Evolutionary conservation across 495 filamentous ascomycete genomes (phyloP).

Genomic region (Penicillium canariense): DNA sequence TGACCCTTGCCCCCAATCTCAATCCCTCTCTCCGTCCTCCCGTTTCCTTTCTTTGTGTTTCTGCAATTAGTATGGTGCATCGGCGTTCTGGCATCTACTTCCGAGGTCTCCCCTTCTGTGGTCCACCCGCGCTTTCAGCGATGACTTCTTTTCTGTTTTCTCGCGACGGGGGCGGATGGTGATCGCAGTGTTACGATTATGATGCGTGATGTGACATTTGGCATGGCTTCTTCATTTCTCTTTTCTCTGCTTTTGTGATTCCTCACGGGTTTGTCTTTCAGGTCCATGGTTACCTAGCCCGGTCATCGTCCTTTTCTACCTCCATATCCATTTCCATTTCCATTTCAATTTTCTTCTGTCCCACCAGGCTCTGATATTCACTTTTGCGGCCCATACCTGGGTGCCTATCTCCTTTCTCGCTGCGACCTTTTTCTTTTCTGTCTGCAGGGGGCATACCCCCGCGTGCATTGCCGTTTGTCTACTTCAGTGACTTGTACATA

Average conservation of each 20-base stretch:
- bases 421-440: background rate
- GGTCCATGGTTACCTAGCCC: background rate
- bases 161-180: conserved; percentile 13
- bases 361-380: background rate
- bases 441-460: conserved; percentile 1
- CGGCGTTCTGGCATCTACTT: conserved; percentile 26
- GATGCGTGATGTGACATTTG: conserved; percentile 32
- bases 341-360: background rate
- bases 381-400: background rate
- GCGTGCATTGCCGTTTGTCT: conserved; percentile 1
- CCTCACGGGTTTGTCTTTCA: conserved; percentile 1
- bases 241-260: conserved; percentile 18
- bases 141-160: conserved; percentile 13
- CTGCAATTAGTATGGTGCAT: conserved; percentile 28
- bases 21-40: conserved; percentile 1
- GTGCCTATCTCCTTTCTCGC: conserved; percentile 6
- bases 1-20: background rate
- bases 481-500: conserved; percentile 28
- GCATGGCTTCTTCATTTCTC: conserved; percentile 27
- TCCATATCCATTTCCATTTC: conserved; percentile 7
- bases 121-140: conserved; percentile 23
- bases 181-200: conserved; percentile 28
- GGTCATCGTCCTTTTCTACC: background rate
- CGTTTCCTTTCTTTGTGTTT: conserved; percentile 20
- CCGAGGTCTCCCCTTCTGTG: conserved; percentile 9